phyloP scores from a whole-genome alignment of 1,284 basidiomycete genomes.

The Ustilago esculenta region DNA sequence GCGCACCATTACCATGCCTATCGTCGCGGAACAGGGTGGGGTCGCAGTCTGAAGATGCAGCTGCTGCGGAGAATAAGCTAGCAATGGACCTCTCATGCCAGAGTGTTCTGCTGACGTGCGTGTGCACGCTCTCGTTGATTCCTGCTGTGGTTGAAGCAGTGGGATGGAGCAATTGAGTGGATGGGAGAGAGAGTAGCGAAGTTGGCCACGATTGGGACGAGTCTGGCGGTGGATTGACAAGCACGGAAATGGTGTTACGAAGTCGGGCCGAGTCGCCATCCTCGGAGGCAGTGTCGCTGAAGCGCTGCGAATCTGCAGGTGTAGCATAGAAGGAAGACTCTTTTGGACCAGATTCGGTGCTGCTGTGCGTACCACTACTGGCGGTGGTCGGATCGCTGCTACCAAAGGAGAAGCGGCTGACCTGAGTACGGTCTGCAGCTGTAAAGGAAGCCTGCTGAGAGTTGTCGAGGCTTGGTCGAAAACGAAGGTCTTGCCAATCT shows the following conservation, averaged over 20 bases:
- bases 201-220: neutral
- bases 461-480: neutral
- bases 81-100: neutral
- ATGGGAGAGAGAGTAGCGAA: no score
- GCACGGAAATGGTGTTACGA: neutral
- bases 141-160: neutral
- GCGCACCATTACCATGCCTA: neutral
- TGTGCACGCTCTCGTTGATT: neutral
- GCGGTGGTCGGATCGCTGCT: slow-evolving; percentile 10
- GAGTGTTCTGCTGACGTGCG: neutral
- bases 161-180: neutral
- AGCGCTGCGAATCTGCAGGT: neutral
- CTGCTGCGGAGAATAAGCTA: slow-evolving; percentile 5
- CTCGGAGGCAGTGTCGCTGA: slow-evolving; percentile 4
- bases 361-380: slow-evolving; percentile 5
- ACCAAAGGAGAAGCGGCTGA: slow-evolving; percentile 18
- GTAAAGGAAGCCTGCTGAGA: neutral
- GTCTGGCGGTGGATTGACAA: neutral
- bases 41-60: slow-evolving; percentile 14
- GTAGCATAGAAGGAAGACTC: slow-evolving; percentile 5
- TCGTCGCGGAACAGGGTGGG: neutral
- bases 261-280: slow-evolving; percentile 3
- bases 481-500: slow-evolving; percentile 16
- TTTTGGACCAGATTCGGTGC: neutral
- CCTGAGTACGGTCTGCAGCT: neutral